A percentile compares a stretch with the other conserved stretches of the same genome.
These are phyloP conservation scores for Diaporthe eres DNA, from an alignment of 2,329 filamentous ascomycete species.

Conservation along the genomic window DNA sequence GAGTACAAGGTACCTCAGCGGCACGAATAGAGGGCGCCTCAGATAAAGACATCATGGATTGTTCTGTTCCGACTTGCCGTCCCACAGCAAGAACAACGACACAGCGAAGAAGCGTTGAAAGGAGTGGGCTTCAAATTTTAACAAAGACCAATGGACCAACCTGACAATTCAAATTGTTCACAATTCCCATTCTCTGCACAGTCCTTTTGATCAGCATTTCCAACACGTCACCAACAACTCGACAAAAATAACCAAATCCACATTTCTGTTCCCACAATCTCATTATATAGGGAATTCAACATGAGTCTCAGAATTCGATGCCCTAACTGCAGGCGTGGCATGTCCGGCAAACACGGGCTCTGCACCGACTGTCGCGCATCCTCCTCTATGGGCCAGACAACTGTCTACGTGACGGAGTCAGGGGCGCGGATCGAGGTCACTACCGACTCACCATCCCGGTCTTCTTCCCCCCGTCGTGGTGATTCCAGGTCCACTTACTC, in stretches of 20 bases:
- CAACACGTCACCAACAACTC: neutral
- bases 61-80: neutral
- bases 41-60: neutral
- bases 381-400: neutral
- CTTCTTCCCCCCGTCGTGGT: neutral
- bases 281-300: neutral
- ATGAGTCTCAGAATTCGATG: constrained; percentile 30
- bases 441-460: neutral
- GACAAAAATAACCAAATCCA: neutral
- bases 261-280: no score
- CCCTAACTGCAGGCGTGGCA: neutral
- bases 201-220: neutral
- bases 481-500: neutral
- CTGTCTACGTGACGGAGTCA: neutral
- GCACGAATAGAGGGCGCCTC: neutral
- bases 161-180: neutral
- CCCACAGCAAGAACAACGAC: neutral
- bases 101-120: neutral
- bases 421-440: constrained; percentile 14
- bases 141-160: neutral
- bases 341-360: neutral
- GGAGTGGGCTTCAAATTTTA: neutral
- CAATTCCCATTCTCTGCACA: neutral
- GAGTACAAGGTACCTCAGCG: no score
- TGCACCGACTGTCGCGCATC: neutral